Evolutionary conservation across 2,329 filamentous ascomycete genomes (phyloP), one percentile per base, ranked within the genome.

Genomic region (Davidsoniella virescens): DNA sequence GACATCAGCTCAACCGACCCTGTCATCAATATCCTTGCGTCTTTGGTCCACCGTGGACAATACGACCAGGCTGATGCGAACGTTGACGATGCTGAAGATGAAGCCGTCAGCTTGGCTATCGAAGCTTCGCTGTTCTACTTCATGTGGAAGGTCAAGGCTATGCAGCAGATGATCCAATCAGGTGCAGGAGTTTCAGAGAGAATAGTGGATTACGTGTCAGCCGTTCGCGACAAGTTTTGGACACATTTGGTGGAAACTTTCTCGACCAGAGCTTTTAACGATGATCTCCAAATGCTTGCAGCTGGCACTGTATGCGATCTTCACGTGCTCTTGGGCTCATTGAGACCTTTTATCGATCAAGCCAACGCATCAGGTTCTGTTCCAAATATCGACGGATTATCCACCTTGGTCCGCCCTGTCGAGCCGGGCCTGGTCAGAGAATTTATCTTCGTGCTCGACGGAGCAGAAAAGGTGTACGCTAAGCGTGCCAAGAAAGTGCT

Each of bases 81-180:
- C 12, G 72, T 81, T 23, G 83, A 87, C 55, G 79, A 79, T 41
- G 69, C 85, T 10, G 90, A 96, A 63, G 84, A 92, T 56, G 80
- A 85, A 55, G 70, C 92, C 41, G 80, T 87, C 5, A 71, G 77
- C 2, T 82, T 81, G 57, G 82, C 87, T 26, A 83, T 93, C 59
- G 82, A 84, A 56, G 73, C 80, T 2, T 72, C 83, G 47, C 73
- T 87, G 44, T 87, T 93, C 65, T 96, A 95, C 66, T 94, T 95
- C 61, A 86, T 94, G 78, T 98, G 92, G 92, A 90, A 92, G 61
- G 75, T 83, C 18, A 75, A 78, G 49, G 69, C 72, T 48, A 59
- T 86, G 54, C 69, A 71, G 54, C 68, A 71, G 49, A 64, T 73
- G 14, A 63, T 85, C 36, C 66, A 70, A 14, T 70, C 71, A 23